phyloP scores from a whole-genome alignment of 306 rosid genomes.

The Quercus bicolor region DNA sequence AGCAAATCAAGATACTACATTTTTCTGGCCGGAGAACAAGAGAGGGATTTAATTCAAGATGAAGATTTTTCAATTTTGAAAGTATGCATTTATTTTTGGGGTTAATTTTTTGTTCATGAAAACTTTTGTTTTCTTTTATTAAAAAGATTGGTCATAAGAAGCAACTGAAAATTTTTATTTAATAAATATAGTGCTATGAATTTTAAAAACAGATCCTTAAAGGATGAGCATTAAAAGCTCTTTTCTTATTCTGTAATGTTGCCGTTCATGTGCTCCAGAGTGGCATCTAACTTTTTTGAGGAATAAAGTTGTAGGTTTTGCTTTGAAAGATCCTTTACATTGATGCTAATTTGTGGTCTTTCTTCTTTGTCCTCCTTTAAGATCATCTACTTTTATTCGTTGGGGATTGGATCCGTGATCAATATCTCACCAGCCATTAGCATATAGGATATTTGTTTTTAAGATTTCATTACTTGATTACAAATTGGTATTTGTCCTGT shows the following conservation, averaged over 20 bases:
- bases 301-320: not conserved
- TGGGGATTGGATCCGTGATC: too few species aligned
- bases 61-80: not conserved
- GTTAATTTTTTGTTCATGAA: not conserved
- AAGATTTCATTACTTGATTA: too few species aligned
- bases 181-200: not conserved
- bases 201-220: not conserved
- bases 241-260: not conserved
- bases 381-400: too few species aligned
- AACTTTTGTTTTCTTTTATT: not conserved
- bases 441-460: too few species aligned
- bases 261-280: not conserved
- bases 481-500: not conserved
- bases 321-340: too few species aligned
- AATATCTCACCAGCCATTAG: too few species aligned
- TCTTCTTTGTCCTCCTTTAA: too few species aligned
- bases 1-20: not conserved
- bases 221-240: not conserved
- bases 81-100: not conserved
- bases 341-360: too few species aligned
- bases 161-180: not conserved
- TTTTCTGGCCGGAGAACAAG: not conserved
- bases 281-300: not conserved
- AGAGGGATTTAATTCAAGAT: not conserved
- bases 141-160: not conserved